A percentile compares a stretch with the other conserved stretches of the same genome.
These are phyloP conservation scores for Phytophthora brassicae DNA, from an alignment of 352 stramenopile species.

Conservation along the genomic window DNA sequence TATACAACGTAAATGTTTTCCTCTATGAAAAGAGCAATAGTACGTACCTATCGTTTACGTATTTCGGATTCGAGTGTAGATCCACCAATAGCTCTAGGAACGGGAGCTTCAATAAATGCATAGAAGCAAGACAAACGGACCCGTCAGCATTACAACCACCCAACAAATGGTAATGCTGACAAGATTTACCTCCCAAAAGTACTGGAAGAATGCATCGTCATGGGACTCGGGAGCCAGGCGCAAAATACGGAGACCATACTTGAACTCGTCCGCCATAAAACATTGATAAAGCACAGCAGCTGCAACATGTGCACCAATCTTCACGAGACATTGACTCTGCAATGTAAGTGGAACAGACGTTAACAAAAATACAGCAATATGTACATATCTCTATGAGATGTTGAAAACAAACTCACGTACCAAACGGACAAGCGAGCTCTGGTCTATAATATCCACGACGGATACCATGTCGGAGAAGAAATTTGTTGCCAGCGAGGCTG, in stretches of 20 bases:
- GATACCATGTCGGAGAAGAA: conserved; percentile 75
- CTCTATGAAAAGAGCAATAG: too few species aligned
- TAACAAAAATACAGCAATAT: conserved; percentile 7
- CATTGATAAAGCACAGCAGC: conserved; percentile 86
- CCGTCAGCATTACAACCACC: neutral
- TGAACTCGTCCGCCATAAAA: conserved; percentile 76
- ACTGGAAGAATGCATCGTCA: conserved; percentile 82
- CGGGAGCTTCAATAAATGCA: conserved; percentile 41
- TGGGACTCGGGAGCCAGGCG: conserved; percentile 69
- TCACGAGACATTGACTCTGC: conserved; percentile 85
- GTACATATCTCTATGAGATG: neutral
- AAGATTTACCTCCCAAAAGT: conserved; percentile 77
- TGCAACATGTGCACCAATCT: conserved; percentile 76
- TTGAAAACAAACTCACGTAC: too few species aligned
- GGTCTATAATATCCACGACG: conserved; percentile 80
- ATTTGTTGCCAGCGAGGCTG: conserved; percentile 79
- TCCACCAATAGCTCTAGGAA: conserved; percentile 85
- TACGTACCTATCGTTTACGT: conserved; percentile 65
- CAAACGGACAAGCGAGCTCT: conserved; percentile 81
- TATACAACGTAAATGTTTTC: too few species aligned
- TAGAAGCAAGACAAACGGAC: neutral
- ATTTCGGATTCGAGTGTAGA: conserved; percentile 70
- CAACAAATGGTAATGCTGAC: neutral
- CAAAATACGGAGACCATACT: conserved; percentile 81
- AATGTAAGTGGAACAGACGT: neutral